Base-by-base conservation (phyloP, 2,329 filamentous ascomycete genomes). In the Ceratocystis lukuohia region DNA sequence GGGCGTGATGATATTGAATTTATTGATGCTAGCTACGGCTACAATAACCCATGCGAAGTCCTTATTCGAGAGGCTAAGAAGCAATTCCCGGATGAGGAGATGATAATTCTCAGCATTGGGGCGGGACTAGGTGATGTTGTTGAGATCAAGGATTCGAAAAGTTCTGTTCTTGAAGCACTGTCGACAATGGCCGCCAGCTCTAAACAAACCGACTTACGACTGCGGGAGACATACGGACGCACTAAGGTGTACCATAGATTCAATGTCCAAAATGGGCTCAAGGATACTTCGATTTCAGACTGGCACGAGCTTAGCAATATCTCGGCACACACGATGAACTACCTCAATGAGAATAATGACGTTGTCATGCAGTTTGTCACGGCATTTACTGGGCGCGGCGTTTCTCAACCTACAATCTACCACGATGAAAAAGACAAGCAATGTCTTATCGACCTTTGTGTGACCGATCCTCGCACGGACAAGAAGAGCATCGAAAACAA, bases 31-130 rank as follows among this genome's bases (percentile, higher is more conserved):
- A 73, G 69, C 0, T 71, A 74, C 22, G 72, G 72, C 2, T 69
- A 72, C 46, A 75, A 74, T 64, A 75, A 75, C 57, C 73, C 74
- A 22, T 71, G 70, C 56, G 69, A 73, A 22, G 67, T 72, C 1
- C 68, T 75, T 12, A 70, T 74, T 3, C 62, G 69, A 4, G 73
- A 74, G 62, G 74, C 74, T 3, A 46, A 67, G 48, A 57, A 48
- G 1, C 68, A 71, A 53, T 74, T 72, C 48, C 72, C 72, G 8
- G 50, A 7, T 41, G 62, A 37, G 1, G 6, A 33, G 30, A 17
- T 61, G 12, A 70, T 64, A 12, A 41, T 73, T 22, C 68, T 73
- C 1, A 73, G 72, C 48, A 71, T 73, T 25, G 71, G 72, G 5
- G 73, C 72, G 0, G 72, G 72, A 1, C 67, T 72, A 2, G 70